Base-by-base conservation (phyloP, 768 basidiomycete species). In the Termitomyces sp. region DNA sequence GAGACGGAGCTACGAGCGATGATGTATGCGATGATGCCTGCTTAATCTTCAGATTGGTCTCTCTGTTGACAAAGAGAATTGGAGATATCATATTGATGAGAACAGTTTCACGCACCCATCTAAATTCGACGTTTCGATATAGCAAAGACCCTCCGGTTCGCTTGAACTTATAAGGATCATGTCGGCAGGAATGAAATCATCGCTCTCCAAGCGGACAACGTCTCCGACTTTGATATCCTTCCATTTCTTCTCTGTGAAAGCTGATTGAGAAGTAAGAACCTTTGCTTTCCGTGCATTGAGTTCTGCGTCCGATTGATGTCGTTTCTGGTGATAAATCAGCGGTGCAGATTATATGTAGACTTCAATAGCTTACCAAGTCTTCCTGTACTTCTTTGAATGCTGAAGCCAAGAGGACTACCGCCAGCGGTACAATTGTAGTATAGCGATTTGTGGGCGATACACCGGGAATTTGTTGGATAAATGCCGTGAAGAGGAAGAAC, bases 31-130 rank as follows among this genome's bases (percentile, higher is more conserved):
- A 77, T 3, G 91, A 91, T 0, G 92, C 92, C 74, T 99, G 95
- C 69, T 99, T 99, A 74, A 99, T 98, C 78, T 98, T 99, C 65
- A 99, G 82, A 68, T 98, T 98, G 4, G 97, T 99, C 77, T 98
- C 97, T 28, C 94, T 94, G 65, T 23, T 47, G 28, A n/a, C 44
- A 36, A 33, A 49, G 47, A 52, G 56, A 33, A 54, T 54, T 52
- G n/a, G 59, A 55, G 4, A 40, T 16, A n/a, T 13, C 18, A n/a
- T 5, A 8, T 47, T 28, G 33, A 23, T 12, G 16, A 41, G 36
- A 20, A 35, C 46, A 44, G 30, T 33, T 26, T 51, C 50, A 64
- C 75, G 64, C 78, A 95, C 94, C 96, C 97, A 67, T 99, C 97
- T 30, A 99, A 81, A 71, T 99, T 99, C 7, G 92, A 91, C 0